Conservation (phyloP, 1,284 basidiomycete genomes). For the Pholiota adiposa region DNA sequence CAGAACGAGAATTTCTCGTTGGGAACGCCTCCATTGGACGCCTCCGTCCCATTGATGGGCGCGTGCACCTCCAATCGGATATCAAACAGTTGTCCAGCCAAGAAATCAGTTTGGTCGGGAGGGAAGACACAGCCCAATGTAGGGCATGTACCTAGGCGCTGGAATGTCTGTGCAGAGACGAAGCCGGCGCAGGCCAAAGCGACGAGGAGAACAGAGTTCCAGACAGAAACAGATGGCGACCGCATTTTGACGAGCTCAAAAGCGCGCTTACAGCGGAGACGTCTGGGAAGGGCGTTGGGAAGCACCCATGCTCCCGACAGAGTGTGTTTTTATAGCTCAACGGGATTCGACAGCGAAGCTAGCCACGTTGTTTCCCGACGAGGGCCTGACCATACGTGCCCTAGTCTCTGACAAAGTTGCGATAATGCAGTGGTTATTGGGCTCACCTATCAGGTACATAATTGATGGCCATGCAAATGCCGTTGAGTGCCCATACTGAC, state of each 20-base stretch:
- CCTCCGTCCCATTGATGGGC: constrained; percentile 43
- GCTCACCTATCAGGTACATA: not conserved
- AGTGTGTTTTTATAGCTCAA: not conserved
- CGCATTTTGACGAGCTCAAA: not conserved
- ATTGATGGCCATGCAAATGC: not conserved
- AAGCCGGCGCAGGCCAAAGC: constrained; percentile 8
- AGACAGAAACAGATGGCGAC: not conserved
- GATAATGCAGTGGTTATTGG: not conserved
- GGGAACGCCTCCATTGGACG: constrained; percentile 35
- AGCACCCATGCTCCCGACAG: not conserved
- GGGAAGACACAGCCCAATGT: constrained; percentile 46
- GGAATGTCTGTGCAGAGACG: constrained; percentile 40
- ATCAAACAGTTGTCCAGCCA: constrained; percentile 45
- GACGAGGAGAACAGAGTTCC: constrained; percentile 5
- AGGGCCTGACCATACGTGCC: not conserved
- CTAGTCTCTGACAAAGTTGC: not conserved
- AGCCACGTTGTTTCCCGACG: not conserved
- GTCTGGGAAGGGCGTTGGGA: not conserved
- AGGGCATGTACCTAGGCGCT: constrained; percentile 43
- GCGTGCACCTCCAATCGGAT: constrained; percentile 46
- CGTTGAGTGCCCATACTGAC: not conserved
- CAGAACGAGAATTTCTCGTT: constrained; percentile 44
- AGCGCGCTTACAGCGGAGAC: not conserved
- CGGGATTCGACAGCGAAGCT: not conserved
- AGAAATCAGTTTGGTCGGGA: constrained; percentile 47